Base-by-base conservation (phyloP, 1,284 basidiomycete genomes). In the Rugosomyces carneus region DNA sequence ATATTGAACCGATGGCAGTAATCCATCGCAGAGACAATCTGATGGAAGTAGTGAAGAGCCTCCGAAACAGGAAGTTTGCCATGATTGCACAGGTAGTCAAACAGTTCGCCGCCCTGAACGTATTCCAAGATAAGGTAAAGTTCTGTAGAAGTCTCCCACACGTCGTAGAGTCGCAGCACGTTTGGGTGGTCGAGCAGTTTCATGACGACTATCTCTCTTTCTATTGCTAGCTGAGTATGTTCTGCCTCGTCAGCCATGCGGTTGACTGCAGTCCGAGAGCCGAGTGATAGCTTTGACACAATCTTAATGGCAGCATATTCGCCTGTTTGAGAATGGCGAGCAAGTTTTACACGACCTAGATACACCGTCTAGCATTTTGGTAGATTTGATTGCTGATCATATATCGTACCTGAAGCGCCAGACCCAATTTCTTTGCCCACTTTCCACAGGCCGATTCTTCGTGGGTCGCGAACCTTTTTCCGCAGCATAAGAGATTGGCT, bases 181-280 rank as follows among this genome's bases (percentile, higher is more conserved):
- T 97, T 97, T 1, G 95, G 94, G 62, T 99, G 95, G 58, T 96
- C 89, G 59, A 99, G 89, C 50, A 99, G 84, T 66, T 98, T 98
- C 95, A 99, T 98, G 64, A 99, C 90, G 57, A 98, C 93, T 51
- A 99, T 98, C 68, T 99, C 96, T 53, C 94, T 81, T 66, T 98
- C 93, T 54, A 98, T 86, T 37, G 86, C 84, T 38, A 91, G 78
- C 50, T 89, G 75, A 50, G 76, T 77, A 51, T 76, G 79, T 51
- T 81, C 81, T 5, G 77, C 71, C 50, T 81, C 80, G 55, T 81
- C 83, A 19, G 74, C 78, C 10, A 86, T 78, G 53, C 83, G 78
- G 51, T 78, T 75, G 55, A 91, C 71, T 45, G 86, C 87, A 63
- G 84, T 76, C 18, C 81, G 74, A 42, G 88, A 87, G 44, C 73